phyloP scores from a whole-genome alignment of 495 filamentous ascomycete species.

The Lasiosphaeria ovina region DNA sequence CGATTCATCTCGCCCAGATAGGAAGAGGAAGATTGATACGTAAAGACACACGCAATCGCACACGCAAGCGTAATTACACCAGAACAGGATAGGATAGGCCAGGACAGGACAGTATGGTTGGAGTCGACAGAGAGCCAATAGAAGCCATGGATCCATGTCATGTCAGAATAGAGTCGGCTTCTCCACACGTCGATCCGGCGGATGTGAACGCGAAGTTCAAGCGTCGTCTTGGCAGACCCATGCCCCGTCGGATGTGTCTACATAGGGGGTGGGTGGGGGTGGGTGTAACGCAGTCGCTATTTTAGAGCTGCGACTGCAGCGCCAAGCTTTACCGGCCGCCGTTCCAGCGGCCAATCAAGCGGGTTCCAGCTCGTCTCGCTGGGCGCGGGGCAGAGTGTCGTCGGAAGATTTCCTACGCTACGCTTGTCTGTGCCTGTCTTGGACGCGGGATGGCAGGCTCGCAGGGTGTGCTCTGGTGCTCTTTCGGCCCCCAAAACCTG shows the following conservation, averaged over 20 bases:
- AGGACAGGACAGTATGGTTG: no score
- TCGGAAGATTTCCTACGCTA: conserved; percentile 1
- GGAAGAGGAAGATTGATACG: background rate
- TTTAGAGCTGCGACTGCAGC: conserved; percentile 13
- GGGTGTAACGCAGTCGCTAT: no score
- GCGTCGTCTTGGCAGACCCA: no score
- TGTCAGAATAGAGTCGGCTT: no score
- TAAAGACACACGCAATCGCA: background rate
- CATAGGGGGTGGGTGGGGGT: no score
- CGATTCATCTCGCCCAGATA: background rate
- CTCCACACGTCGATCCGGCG: no score
- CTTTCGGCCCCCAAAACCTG: conserved; percentile 28
- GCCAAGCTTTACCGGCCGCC: conserved; percentile 12
- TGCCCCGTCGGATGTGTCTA: no score
- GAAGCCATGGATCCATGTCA: no score
- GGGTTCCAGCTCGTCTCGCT: background rate
- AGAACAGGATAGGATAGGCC: background rate
- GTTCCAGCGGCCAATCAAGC: background rate
- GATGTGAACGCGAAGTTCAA: no score
- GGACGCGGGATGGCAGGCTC: conserved; percentile 25
- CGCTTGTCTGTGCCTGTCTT: background rate
- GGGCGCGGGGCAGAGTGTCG: background rate
- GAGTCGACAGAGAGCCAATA: no score
- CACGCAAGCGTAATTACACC: background rate
- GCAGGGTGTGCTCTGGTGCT: background rate